Conservation (phyloP, 2,329 filamentous ascomycete genomes). For the Verticillium nubilum region DNA sequence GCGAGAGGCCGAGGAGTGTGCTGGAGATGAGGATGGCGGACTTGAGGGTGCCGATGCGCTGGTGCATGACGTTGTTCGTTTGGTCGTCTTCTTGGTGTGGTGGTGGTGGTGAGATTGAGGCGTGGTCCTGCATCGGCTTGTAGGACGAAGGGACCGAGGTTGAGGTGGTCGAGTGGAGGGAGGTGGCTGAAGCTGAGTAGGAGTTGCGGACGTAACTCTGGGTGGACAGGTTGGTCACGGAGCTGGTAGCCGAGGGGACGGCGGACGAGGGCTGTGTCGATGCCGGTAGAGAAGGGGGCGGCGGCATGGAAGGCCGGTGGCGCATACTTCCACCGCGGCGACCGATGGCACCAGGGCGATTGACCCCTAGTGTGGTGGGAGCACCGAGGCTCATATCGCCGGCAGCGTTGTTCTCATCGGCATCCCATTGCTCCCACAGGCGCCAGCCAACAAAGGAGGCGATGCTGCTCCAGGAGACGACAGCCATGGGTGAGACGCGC, state of each 20-base stretch:
- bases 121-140: constrained; percentile 15
- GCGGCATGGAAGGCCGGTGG: constrained; percentile 5
- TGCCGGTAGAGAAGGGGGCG: background rate
- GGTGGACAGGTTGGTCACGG: background rate
- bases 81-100: constrained; percentile 25
- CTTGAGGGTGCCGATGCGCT: constrained; percentile 74
- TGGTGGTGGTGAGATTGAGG: constrained; percentile 18
- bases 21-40: constrained; percentile 91
- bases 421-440: constrained; percentile 87
- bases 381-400: constrained; percentile 23
- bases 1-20: constrained; percentile 83
- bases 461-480: constrained; percentile 79
- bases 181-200: constrained; percentile 49
- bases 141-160: constrained; percentile 15
- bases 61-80: constrained; percentile 34
- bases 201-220: constrained; percentile 17
- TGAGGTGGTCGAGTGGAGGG: constrained; percentile 41
- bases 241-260: background rate
- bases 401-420: constrained; percentile 55
- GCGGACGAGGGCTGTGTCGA: background rate
- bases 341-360: background rate
- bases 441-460: constrained; percentile 84
- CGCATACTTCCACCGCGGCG: constrained; percentile 17
- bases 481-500: constrained; percentile 80
- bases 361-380: background rate